Evolutionary conservation across 805 yeast genomes (phyloP), one percentile per base, ranked within the genome.

Genomic region (Zygotorulaspora sp.): DNA sequence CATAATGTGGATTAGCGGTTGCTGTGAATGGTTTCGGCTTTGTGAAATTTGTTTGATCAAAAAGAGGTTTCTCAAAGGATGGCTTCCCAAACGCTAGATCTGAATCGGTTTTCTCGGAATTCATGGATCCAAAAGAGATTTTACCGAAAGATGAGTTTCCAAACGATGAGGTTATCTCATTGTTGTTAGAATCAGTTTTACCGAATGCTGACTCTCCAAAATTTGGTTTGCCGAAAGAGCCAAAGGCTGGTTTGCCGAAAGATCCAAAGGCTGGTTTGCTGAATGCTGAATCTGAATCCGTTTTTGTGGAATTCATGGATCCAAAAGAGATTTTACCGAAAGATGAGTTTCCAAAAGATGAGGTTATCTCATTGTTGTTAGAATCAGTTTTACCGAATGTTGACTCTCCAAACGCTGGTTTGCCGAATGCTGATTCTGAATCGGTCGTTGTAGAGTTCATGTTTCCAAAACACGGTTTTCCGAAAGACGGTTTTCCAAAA

Each of bases 261-360:
- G 58, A 43, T 6, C 45, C 52, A 28, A 44, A 41, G 12, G 46
- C 30, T 2, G 47, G 32, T 14, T 41, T 38, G 8, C 53, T 55
- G 32, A 45, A 37, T 0, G 38, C 32, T 17, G 40, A 42, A n/a
- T 13, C 22, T 6, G 18, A 13, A 13, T 20, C 33, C 14, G 33
- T 3, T 8, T 32, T 32, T 7, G 48, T 51, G 29, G 48, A 41
- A 2, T 44, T 24, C 5, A 47, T 44, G 15, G 42, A 35, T 10
- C 52, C 45, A 13, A 45, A 44, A 7, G 38, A 44, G n/a, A n/a
- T n/a, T n/a, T 32, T 32, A 8, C 49, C 52, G 29, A 49, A 41
- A 2, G 45, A 27, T 7, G 48, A 44, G 15, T 44, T 38, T 10
- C 52, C 45, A 13, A 45, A 44, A 7, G 38, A 44, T 1, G 21